These are phyloP conservation scores for Penicillium palitans DNA, from an alignment of 2,329 filamentous ascomycete genomes.

Conservation along the genomic window DNA sequence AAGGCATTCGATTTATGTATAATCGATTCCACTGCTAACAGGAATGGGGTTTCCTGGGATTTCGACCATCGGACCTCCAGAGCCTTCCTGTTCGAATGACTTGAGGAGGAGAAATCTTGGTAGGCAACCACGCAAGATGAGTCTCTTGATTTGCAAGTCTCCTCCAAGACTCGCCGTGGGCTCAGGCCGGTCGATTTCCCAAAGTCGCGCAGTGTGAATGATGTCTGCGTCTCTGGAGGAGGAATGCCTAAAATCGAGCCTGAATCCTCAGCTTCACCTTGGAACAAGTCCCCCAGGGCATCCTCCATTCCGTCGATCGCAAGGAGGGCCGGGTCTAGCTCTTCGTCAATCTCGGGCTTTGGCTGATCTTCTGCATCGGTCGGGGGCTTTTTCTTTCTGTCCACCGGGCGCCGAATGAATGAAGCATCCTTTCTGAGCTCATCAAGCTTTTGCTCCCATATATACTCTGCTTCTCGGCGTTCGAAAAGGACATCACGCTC, in stretches of 20 bases:
- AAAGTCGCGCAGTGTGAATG: constrained; percentile 73
- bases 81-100: constrained; percentile 74
- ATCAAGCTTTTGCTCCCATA: constrained; percentile 63
- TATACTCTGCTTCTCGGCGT: constrained; percentile 61
- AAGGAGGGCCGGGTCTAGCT: constrained; percentile 19
- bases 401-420: constrained; percentile 31
- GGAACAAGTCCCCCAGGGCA: constrained; percentile 59
- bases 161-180: constrained; percentile 76
- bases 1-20: constrained; percentile 47
- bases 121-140: constrained; percentile 62
- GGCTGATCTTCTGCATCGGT: constrained; percentile 53
- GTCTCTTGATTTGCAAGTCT: constrained; percentile 79
- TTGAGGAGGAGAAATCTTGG: constrained; percentile 67
- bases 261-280: constrained; percentile 43
- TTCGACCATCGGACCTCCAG: constrained; percentile 79
- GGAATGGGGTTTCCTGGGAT: constrained; percentile 57
- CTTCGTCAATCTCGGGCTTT: constrained; percentile 19
- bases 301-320: constrained; percentile 38
- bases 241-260: constrained; percentile 45
- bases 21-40: constrained; percentile 45
- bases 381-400: constrained; percentile 22
- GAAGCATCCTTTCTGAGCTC: constrained; percentile 62
- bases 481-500: constrained; percentile 78
- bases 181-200: constrained; percentile 76
- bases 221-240: constrained; percentile 24